Evolutionary conservation across 768 basidiomycete species (phyloP).

Genomic region (Boletus sensibilis): DNA sequence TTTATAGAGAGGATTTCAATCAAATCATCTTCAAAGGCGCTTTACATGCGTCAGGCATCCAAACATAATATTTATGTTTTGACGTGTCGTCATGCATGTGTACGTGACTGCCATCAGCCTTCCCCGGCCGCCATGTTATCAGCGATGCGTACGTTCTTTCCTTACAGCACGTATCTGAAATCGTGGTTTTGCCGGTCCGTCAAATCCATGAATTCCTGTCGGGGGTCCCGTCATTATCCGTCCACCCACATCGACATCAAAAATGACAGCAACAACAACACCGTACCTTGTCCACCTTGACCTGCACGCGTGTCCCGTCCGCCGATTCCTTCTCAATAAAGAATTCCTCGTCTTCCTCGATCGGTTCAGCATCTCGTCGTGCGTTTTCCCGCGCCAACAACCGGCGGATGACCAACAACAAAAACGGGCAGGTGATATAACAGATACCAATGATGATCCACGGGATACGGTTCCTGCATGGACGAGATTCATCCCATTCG

Average conservation of each 20-base stretch:
- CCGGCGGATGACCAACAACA: conserved; percentile 50
- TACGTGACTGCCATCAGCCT: background rate
- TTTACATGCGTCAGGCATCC: background rate
- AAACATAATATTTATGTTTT: too few species aligned
- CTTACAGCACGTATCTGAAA: conserved; percentile 67
- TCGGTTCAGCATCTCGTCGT: conserved; percentile 57
- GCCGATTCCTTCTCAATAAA: conserved; percentile 53
- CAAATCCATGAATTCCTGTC: conserved; percentile 67
- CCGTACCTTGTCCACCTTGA: conserved; percentile 64
- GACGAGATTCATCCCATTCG: background rate
- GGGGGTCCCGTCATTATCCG: background rate
- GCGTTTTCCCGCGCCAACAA: conserved; percentile 61
- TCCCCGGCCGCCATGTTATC: background rate
- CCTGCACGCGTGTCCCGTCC: conserved; percentile 52
- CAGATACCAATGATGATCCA: conserved; percentile 76
- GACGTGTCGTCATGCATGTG: too few species aligned
- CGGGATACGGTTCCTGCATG: conserved; percentile 63
- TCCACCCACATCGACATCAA: background rate
- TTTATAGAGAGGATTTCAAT: background rate
- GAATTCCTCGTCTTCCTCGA: conserved; percentile 57
- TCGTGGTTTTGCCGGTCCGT: conserved; percentile 72
- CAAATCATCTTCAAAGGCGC: background rate
- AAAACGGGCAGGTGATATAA: conserved; percentile 50
- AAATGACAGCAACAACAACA: background rate
- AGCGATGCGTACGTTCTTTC: background rate